phyloP scores from a whole-genome alignment of 179 eudicot genomes.

The Spergularia azorica region DNA sequence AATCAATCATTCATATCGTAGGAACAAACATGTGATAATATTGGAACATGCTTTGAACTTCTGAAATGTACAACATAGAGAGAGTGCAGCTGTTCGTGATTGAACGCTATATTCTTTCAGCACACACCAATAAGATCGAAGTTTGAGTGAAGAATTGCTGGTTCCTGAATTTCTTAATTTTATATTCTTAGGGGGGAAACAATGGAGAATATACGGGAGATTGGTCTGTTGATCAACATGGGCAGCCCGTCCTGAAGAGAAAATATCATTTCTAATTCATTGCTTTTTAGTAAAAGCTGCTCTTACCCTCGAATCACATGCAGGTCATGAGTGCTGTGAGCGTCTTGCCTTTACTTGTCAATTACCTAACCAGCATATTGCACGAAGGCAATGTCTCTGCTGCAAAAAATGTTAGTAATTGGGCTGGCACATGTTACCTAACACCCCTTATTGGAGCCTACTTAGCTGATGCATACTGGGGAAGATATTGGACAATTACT shows the following conservation, averaged over 20 bases:
- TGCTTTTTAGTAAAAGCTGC: too few relatives aligned
- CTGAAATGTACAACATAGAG: too few relatives aligned
- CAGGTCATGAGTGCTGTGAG: background rate
- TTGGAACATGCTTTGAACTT: too few relatives aligned
- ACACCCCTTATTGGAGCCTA: constrained; percentile 38
- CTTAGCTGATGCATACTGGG: constrained; percentile 31
- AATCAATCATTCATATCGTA: too few relatives aligned
- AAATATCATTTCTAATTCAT: background rate
- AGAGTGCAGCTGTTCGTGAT: too few relatives aligned
- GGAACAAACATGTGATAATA: too few relatives aligned
- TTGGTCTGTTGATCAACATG: background rate
- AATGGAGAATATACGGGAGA: background rate
- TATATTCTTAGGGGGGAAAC: background rate
- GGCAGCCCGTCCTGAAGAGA: background rate
- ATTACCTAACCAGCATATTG: constrained; percentile 25
- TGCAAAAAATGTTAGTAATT: constrained; percentile 30
- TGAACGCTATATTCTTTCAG: too few relatives aligned
- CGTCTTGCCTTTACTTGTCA: constrained; percentile 17
- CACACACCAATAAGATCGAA: too few relatives aligned
- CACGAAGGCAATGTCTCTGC: constrained; percentile 35
- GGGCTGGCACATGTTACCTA: constrained; percentile 38
- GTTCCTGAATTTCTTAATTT: too few relatives aligned
- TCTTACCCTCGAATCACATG: background rate
- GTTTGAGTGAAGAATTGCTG: too few relatives aligned
- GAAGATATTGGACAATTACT: constrained; percentile 24